phyloP scores from a whole-genome alignment of 2,329 filamentous ascomycete species.

The Myriosclerotinia scirpicola region DNA sequence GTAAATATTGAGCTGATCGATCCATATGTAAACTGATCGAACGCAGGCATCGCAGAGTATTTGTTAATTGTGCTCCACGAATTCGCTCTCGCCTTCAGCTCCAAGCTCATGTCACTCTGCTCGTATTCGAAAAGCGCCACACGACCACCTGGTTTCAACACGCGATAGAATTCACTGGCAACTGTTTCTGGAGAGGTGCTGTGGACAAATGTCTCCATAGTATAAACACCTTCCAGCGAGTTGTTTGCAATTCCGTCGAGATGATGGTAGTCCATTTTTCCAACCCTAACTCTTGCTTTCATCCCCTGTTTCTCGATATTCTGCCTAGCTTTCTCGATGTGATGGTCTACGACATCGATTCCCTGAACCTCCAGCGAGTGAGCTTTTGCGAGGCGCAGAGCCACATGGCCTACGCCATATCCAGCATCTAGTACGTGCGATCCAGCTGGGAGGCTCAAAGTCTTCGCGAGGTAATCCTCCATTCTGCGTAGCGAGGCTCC shows the following conservation, averaged over 20 bases:
- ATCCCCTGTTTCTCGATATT: conserved; percentile 44
- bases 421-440: conserved; percentile 53
- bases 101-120: conserved; percentile 39
- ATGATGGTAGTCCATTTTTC: conserved; percentile 53
- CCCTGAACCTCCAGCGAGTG: conserved; percentile 46
- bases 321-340: conserved; percentile 47
- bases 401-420: conserved; percentile 52
- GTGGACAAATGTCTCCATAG: conserved; percentile 57
- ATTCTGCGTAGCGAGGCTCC: conserved; percentile 46
- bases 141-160: conserved; percentile 50
- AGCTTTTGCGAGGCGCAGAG: conserved; percentile 47
- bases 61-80: conserved; percentile 45
- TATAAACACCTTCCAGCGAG: conserved; percentile 54
- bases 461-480: conserved; percentile 49
- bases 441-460: conserved; percentile 44
- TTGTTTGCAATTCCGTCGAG: conserved; percentile 44
- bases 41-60: conserved; percentile 49
- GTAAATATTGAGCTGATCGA: conserved; percentile 45
- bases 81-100: conserved; percentile 38
- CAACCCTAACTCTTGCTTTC: conserved; percentile 43
- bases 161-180: conserved; percentile 48
- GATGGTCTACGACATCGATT: conserved; percentile 52
- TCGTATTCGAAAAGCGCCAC: conserved; percentile 51
- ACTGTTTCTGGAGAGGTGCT: conserved; percentile 49
- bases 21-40: conserved; percentile 44